Evolutionary conservation across 2,329 filamentous ascomycete species (phyloP).

Genomic region (Gyromitra esculenta): DNA sequence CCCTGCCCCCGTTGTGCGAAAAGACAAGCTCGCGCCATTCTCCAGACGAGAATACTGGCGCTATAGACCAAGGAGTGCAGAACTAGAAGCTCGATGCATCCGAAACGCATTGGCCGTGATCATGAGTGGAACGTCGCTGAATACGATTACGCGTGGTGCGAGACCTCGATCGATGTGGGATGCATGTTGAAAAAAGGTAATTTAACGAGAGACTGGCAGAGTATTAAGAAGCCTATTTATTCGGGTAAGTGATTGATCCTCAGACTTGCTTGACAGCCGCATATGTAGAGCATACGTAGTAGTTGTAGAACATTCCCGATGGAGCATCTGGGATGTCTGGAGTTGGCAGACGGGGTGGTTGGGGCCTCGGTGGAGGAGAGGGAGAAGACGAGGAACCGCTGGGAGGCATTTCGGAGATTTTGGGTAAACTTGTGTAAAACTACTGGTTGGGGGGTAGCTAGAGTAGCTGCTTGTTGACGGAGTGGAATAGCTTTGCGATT

Average conservation of each 20-base stretch:
- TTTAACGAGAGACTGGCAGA: background rate
- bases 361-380: conserved; percentile 33
- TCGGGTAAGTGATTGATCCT: background rate
- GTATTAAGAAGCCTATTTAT: background rate
- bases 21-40: conserved; percentile 22
- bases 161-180: conserved; percentile 29
- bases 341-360: conserved; percentile 41
- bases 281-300: conserved; percentile 28
- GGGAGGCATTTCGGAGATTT: conserved; percentile 37
- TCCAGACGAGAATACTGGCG: conserved; percentile 12
- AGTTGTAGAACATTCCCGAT: conserved; percentile 43
- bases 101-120: conserved; percentile 33
- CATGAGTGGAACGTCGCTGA: conserved; percentile 35
- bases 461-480: background rate
- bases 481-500: background rate
- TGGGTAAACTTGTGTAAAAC: background rate
- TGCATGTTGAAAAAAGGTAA: conserved; percentile 20
- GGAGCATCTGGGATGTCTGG: conserved; percentile 44
- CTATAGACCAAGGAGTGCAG: conserved; percentile 37
- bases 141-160: conserved; percentile 33
- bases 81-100: conserved; percentile 45
- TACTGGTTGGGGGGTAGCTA: background rate
- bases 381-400: conserved; percentile 9
- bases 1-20: background rate
- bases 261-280: background rate